Evolutionary conservation across 2,329 filamentous ascomycete genomes (phyloP).

Genomic region (Alternaria sp.): DNA sequence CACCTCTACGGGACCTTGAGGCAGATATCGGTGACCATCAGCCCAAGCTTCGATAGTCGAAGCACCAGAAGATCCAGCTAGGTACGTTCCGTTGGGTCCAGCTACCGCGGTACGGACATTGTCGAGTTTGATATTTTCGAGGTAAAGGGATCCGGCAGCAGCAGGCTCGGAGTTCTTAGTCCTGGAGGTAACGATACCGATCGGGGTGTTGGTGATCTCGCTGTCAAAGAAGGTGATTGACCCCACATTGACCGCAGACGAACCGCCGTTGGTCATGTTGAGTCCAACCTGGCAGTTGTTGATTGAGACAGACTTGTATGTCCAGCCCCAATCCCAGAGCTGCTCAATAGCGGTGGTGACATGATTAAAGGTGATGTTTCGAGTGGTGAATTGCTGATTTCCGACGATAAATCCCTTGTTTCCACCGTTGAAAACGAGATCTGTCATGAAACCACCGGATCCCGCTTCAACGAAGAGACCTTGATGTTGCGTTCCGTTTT

Average conservation of each 20-base stretch:
- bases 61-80: constrained; percentile 31
- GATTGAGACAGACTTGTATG: constrained; percentile 58
- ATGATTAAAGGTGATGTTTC: constrained; percentile 61
- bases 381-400: constrained; percentile 63
- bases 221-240: constrained; percentile 65
- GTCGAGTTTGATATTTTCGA: constrained; percentile 65
- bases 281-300: constrained; percentile 61
- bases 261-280: constrained; percentile 52
- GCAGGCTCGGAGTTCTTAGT: constrained; percentile 51
- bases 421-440: constrained; percentile 55
- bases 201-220: constrained; percentile 56
- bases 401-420: constrained; percentile 50
- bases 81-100: constrained; percentile 31
- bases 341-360: constrained; percentile 62
- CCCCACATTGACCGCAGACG: constrained; percentile 55
- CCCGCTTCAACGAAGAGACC: constrained; percentile 54
- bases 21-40: constrained; percentile 41
- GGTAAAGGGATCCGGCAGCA: constrained; percentile 57
- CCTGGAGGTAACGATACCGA: constrained; percentile 59
- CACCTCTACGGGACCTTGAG: constrained; percentile 51
- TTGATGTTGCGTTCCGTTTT: constrained; percentile 54
- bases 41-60: constrained; percentile 38
- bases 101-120: constrained; percentile 51
- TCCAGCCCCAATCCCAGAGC: constrained; percentile 67
- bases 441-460: constrained; percentile 55